These are phyloP conservation scores for Irpex rosettiformis DNA, from an alignment of 1,284 basidiomycete genomes.

Conservation along the genomic window DNA sequence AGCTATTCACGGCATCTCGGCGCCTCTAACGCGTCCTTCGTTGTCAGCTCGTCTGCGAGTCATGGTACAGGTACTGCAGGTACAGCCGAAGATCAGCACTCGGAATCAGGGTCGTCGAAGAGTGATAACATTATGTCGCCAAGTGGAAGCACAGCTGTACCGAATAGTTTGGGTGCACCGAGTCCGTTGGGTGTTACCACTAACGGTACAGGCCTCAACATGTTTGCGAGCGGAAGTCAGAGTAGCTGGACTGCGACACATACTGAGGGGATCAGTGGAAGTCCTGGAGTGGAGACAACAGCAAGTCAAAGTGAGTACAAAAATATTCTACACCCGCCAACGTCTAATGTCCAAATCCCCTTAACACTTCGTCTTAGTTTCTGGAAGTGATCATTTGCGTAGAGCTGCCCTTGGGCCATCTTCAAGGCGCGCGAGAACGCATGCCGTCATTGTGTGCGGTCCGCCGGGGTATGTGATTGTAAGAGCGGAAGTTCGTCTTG, in stretches of 20 bases:
- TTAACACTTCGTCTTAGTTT: constrained; percentile 19
- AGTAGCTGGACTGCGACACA: not conserved
- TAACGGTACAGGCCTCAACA: not conserved
- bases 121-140: constrained; percentile 31
- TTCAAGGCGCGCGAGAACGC: constrained; percentile 43
- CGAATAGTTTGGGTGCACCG: constrained; percentile 1
- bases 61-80: constrained; percentile 27
- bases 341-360: no score
- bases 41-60: constrained; percentile 35
- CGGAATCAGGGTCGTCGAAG: constrained; percentile 43
- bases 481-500: not conserved
- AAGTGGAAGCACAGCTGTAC: constrained; percentile 1
- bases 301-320: constrained; percentile 13
- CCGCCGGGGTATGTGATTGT: constrained; percentile 50
- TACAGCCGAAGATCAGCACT: constrained; percentile 34
- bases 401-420: constrained; percentile 40
- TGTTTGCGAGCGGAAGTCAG: not conserved
- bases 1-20: constrained; percentile 56
- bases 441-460: constrained; percentile 59
- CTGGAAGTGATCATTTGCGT: constrained; percentile 38
- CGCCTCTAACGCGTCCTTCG: constrained; percentile 36
- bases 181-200: constrained; percentile 4
- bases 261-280: not conserved
- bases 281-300: constrained; percentile 2
- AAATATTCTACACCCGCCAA: no score